Percentiles rank a stretch among this genome's conserved stretches.
These are phyloP conservation scores for Lippia alba DNA, from an alignment of 305 asterid species.

Conservation along the genomic window DNA sequence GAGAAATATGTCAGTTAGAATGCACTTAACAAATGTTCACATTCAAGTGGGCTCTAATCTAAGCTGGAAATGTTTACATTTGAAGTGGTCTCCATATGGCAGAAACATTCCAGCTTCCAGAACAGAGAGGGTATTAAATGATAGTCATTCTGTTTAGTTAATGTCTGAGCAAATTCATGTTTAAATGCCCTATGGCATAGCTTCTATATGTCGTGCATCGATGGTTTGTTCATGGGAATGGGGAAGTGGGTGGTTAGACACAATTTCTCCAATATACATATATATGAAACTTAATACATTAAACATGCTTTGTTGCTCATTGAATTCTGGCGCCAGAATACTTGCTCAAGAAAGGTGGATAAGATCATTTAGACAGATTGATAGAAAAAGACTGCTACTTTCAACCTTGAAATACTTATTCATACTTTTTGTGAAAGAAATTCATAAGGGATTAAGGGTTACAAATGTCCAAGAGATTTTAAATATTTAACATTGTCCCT, in stretches of 20 bases:
- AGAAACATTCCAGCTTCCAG: conserved; percentile 5
- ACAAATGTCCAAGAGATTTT: no score
- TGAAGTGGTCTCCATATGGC: background rate
- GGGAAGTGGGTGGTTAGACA: background rate
- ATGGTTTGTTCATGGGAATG: background rate
- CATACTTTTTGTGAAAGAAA: no score
- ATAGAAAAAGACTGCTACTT: conserved; percentile 3
- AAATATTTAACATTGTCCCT: no score
- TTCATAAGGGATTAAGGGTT: no score
- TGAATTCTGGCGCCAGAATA: conserved; percentile 2
- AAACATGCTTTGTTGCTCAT: background rate
- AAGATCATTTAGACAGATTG: background rate
- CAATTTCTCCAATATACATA: background rate
- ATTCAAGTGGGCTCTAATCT: conserved; percentile 12
- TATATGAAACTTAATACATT: background rate
- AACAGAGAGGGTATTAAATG: conserved; percentile 18
- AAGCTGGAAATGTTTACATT: background rate
- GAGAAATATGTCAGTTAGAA: conserved; percentile 17
- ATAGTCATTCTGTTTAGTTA: conserved; percentile 9
- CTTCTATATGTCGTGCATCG: background rate
- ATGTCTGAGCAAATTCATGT: conserved; percentile 18
- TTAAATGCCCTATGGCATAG: conserved; percentile 13
- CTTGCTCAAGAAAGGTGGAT: conserved; percentile 2
- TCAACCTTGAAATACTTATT: conserved; percentile 15
- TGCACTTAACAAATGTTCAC: background rate